Base-by-base conservation (phyloP, 768 basidiomycete genomes). In the Suillus sp. region DNA sequence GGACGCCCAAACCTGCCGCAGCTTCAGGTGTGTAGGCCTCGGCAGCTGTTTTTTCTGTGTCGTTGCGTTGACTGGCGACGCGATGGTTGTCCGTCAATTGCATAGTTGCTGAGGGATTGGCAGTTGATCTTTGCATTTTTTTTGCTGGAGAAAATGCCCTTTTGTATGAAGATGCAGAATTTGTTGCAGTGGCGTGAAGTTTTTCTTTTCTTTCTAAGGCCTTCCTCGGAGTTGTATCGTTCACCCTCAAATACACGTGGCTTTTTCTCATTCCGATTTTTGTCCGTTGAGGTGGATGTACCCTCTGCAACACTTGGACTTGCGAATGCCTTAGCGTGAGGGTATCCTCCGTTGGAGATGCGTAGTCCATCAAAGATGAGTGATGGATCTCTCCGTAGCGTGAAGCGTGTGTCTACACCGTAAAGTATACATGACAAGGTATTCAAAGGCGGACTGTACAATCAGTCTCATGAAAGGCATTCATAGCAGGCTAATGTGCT, bases 1-100 rank as follows among this genome's bases (percentile, higher is more conserved):
- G 37, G 25, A 61, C 74, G 75, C 2, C 45, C 11, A 13, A 22
- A 5, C 66, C 66, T 70, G 60, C 72, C 45, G 2, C 45, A 22
- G 11, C n/a, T 5, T n/a, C 11, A 45, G n/a, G 45, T 4, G n/a
- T 45, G n/a, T 45, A 11, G 45, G 11, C 22, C 11, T 45, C 2
- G n/a, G n/a, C n/a, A 2, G 45, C 2, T 5, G 45, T 45, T 45
- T 45, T 3, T 0, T 13, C 22, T 11, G 2, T 22, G 45, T n/a
- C 4, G 45, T 45, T 13, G 45, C 0, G 2, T 45, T 13, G 45
- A 22, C 45, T 45, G 45, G 45, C 45, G n/a, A 45, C 2, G n/a
- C 45, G 13, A n/a, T 45, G 4, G 5, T 45, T 45, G 45, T 4
- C 11, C 22, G 45, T 13, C 11, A n/a, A 22, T 22, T 45, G 45